Conservation (phyloP, 108 stramenopile species). For the Halocafeteria seosinensis region DNA sequence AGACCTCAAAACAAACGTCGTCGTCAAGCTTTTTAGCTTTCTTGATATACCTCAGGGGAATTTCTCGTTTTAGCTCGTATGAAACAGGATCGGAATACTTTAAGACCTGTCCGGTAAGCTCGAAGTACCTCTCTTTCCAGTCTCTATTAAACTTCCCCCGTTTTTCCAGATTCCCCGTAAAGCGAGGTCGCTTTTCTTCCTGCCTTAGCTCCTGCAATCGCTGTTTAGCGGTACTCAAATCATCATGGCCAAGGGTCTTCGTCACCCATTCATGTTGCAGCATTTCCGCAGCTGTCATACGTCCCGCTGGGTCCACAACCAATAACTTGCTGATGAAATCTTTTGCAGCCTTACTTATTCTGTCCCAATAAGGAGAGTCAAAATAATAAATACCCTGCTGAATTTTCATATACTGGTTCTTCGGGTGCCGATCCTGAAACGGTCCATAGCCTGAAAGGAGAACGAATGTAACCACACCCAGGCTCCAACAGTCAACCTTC, state of each 20-base stretch:
- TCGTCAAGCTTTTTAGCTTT: neutral
- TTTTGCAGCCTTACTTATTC: slow-evolving; percentile 26
- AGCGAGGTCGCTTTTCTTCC: too few relatives aligned
- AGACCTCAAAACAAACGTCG: neutral
- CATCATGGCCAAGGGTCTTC: neutral
- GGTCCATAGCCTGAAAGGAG: slow-evolving; percentile 72
- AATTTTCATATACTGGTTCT: slow-evolving; percentile 22
- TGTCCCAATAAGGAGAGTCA: slow-evolving; percentile 21
- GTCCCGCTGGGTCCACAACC: slow-evolving; percentile 21
- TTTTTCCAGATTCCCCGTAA: neutral
- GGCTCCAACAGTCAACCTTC: slow-evolving; percentile 78
- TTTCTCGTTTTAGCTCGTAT: neutral
- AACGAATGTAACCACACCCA: slow-evolving; percentile 87
- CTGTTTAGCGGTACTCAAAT: neutral
- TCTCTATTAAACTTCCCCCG: neutral
- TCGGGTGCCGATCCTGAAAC: slow-evolving; percentile 17
- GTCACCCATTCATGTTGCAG: slow-evolving; percentile 18
- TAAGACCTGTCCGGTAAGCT: neutral
- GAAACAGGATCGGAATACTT: neutral
- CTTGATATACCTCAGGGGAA: neutral
- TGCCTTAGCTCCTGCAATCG: neutral
- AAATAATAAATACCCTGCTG: slow-evolving; percentile 23
- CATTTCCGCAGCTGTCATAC: slow-evolving; percentile 31
- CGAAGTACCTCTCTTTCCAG: neutral
- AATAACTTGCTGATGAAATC: slow-evolving; percentile 30